Evolutionary conservation across 345 rosid genomes (phyloP), one percentile per base, ranked within the genome.

Genomic region (Theobroma cacao): DNA sequence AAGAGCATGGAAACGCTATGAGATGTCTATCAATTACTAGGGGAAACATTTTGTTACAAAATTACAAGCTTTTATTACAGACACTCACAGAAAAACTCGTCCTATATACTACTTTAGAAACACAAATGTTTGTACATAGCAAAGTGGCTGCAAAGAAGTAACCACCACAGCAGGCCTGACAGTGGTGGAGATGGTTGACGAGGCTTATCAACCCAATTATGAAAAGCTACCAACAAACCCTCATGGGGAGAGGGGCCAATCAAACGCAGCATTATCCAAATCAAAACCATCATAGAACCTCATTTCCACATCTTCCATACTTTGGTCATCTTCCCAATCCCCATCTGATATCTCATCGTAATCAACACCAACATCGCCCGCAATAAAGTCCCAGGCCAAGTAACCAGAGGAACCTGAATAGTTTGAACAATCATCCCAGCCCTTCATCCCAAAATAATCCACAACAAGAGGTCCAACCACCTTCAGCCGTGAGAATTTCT

Each of bases 291-390:
- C 72, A 1, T 80, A 80, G 76, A 80, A 80, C 76, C 76, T 69
- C 83, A 80, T 80, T 69, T 80, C 83, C 60, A 80, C 83, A 50
- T 80, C 83, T 74, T 75, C 83, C 47, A 75, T 76, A 20, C 65
- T 76, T 17, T 70, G 72, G 52, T 75, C 79, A 13, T 80, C 83
- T 18, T 71, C 79, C 79, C 79, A 75, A 26, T 59, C 75, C 34
- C 48, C 83, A 36, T 75, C 79, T 8, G 76, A 70, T 30, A 75
- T 61, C 43, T 52, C 83, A n/a, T 80, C 76, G 20, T 28, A 80
- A 58, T 48, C 74, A 36, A 75, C 58, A 45, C 66, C 80, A 4
- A 78, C 67, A 45, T 71, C 81, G 14, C 76, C 81, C 0, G 78
- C 71, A 1, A 75, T 64, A 75, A 80, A 80, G 55, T 80, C 82